phyloP scores from a whole-genome alignment of 345 rosid species.

The Capsella bursapastoris region DNA sequence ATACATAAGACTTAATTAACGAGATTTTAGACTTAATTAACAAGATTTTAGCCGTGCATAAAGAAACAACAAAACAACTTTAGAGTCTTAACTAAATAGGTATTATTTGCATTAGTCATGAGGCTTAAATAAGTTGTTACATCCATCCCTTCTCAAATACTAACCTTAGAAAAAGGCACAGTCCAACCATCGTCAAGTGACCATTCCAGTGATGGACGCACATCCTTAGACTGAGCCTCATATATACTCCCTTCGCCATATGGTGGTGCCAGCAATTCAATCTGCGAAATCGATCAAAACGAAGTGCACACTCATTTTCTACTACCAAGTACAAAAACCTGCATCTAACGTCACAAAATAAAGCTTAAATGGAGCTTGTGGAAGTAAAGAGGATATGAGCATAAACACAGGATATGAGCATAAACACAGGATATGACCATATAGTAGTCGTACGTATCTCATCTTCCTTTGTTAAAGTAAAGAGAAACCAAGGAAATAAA shows the following conservation, averaged over 20 bases:
- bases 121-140: neutral
- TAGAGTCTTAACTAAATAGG: neutral
- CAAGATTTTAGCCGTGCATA: neutral
- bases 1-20: neutral
- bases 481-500: neutral
- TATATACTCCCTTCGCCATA: conserved; percentile 35
- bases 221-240: conserved; percentile 17
- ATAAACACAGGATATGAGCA: conserved; percentile 2
- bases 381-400: neutral
- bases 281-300: conserved; percentile 3
- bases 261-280: conserved; percentile 39
- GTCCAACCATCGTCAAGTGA: conserved; percentile 37
- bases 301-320: neutral
- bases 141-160: neutral
- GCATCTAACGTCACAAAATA: neutral
- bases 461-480: neutral
- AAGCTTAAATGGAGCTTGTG: neutral
- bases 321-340: neutral
- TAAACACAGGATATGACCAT: neutral
- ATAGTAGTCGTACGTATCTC: neutral
- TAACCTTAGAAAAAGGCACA: conserved; percentile 33
- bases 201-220: conserved; percentile 42
- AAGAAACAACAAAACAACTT: too few relatives aligned
- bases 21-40: neutral
- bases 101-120: neutral